Base-by-base conservation (phyloP, 192 early-diverging fungal genomes). In the Rhizoclosmatium sp. region DNA sequence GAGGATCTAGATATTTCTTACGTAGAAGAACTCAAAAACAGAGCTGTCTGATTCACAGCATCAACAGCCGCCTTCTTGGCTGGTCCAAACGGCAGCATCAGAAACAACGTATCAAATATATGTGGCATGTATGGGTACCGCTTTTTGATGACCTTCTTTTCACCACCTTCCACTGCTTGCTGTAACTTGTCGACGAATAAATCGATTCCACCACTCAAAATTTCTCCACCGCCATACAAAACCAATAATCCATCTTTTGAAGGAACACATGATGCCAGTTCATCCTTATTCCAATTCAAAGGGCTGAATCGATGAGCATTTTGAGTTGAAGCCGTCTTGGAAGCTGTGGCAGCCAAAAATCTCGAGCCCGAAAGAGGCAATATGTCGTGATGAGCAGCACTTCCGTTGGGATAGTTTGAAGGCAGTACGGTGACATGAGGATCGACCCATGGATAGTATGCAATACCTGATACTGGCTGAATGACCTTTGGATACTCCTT, bases 81-180 rank as follows among this genome's bases (percentile, higher is more conserved):
- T 2, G 45, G 39, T 58, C 69, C 69, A n/a, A 71, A n/a, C 45
- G 67, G 9, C 16, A 54, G 19, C 9, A 9, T 16, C 48, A 71
- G 39, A 40, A 71, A 71, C 16, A 56, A 56, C 2, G n/a, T 14
- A 41, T 71, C n/a, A 45, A 71, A 71, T 14, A 19, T 19, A 71
- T 71, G 69, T 5, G 69, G 69, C 69, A 71, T 71, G 51, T 31
- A 71, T 12, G 69, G 69, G 45, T 71, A 71, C 49, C 69, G 69
- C 39, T 71, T 71, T 49, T 71, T 71, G 48, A 71, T 49, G 5
- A 71, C 54, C 1, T 19, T n/a, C 5, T 56, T 10, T 4, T 9
- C 60, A 9, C 46, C 46, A 31, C 31, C 31, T n/a, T 42, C 46
- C 2, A 65, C 62, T 14, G 47, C 40, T 3, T 40, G 9, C 16